Percentiles rank a stretch among this genome's conserved stretches.
Conservation (phyloP, 352 stramenopile genomes). For the Pythium periplocum region DNA sequence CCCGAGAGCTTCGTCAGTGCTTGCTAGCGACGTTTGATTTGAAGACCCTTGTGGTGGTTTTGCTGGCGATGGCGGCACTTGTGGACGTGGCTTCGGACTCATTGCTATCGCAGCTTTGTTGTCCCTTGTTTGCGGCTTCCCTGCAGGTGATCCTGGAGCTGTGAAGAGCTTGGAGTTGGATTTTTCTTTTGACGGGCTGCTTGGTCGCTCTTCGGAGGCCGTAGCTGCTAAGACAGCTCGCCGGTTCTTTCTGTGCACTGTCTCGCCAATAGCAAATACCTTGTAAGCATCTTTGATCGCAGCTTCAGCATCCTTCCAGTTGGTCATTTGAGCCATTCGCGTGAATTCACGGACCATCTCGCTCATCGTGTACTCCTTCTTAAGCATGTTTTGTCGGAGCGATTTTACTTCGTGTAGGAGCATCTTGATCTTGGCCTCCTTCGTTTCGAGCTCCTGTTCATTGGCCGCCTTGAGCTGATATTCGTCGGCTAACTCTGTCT, state of each 20-base stretch:
- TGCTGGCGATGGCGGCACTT: background rate
- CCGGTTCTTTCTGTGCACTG: background rate
- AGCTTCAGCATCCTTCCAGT: slow-evolving; percentile 73
- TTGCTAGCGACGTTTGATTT: background rate
- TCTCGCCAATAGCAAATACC: slow-evolving; percentile 67
- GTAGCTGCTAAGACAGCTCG: background rate
- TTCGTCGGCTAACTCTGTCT: slow-evolving; percentile 69
- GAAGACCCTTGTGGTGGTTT: background rate
- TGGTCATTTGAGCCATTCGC: slow-evolving; percentile 62
- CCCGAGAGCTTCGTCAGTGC: slow-evolving; percentile 41
- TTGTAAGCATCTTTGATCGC: slow-evolving; percentile 80
- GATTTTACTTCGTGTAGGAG: slow-evolving; percentile 71
- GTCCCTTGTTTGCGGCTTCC: too few species aligned
- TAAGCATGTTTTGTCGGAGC: slow-evolving; percentile 62
- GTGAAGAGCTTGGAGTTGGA: background rate
- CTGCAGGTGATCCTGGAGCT: background rate
- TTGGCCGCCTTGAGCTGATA: slow-evolving; percentile 56
- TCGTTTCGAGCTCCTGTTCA: slow-evolving; percentile 60
- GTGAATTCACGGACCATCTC: slow-evolving; percentile 80
- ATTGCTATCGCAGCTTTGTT: background rate
- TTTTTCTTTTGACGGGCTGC: slow-evolving; percentile 1
- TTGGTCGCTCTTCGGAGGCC: background rate
- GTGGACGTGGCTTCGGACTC: background rate
- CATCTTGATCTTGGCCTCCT: slow-evolving; percentile 74
- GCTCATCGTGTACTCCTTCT: slow-evolving; percentile 75